These are phyloP conservation scores for Amphibolis antarctica DNA, from an alignment of 106 monocot species.

Conservation along the genomic window DNA sequence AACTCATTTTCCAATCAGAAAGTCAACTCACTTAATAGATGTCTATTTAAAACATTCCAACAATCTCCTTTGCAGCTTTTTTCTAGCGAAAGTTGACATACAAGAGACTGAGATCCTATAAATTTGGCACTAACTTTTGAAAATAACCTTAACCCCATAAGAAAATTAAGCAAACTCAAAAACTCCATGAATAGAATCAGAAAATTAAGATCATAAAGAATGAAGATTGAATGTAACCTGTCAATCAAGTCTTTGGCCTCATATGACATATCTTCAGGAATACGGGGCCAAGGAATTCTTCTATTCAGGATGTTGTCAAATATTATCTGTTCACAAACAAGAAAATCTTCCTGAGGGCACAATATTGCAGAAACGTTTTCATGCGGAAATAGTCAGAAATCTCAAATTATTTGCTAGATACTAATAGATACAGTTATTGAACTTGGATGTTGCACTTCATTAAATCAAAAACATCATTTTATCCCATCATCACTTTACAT, in stretches of 20 bases:
- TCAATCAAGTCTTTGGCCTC: constrained; percentile 62
- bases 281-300: constrained; percentile 53
- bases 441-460: too few relatives aligned
- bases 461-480: too few relatives aligned
- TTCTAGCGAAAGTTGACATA: too few relatives aligned
- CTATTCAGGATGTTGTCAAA: constrained; percentile 54
- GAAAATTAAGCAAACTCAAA: too few relatives aligned
- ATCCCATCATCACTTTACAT: too few relatives aligned
- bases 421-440: too few relatives aligned
- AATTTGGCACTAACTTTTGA: background rate
- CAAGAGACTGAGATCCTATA: background rate
- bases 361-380: background rate
- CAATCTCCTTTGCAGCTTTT: too few relatives aligned
- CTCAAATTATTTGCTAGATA: background rate
- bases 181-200: too few relatives aligned
- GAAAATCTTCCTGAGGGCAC: background rate
- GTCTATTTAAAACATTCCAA: too few relatives aligned
- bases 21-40: too few relatives aligned
- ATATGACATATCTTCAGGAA: constrained; percentile 54
- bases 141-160: background rate
- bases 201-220: background rate
- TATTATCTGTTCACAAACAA: constrained; percentile 36
- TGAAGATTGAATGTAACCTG: constrained; percentile 22
- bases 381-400: background rate
- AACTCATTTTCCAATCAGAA: too few relatives aligned